phyloP scores from a whole-genome alignment of 352 stramenopile genomes.

The Globisporangium splendens region DNA sequence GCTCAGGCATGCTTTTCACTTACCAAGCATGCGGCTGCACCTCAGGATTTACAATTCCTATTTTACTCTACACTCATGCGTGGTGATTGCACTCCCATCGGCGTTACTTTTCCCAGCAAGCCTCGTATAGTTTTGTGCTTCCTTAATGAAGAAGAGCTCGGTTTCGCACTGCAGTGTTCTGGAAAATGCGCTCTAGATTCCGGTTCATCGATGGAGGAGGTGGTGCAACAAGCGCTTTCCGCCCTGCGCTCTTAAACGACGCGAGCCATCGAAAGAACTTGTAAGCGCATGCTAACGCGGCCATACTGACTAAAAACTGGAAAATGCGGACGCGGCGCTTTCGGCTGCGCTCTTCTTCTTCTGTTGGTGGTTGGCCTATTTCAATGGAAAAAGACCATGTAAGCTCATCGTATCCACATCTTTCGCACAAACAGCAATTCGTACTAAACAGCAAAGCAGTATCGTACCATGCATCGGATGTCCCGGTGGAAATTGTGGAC shows the following conservation, averaged over 20 bases:
- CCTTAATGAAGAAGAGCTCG: slow-evolving; percentile 14
- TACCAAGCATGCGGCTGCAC: not conserved
- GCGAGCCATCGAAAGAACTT: slow-evolving; percentile 57
- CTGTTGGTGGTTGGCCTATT: slow-evolving; percentile 49
- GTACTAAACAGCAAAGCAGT: not conserved
- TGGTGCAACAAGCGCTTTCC: slow-evolving; percentile 31
- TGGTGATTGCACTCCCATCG: not conserved
- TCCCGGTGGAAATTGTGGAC: slow-evolving; percentile 57
- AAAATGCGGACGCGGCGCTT: slow-evolving; percentile 71
- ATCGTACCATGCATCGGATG: slow-evolving; percentile 64
- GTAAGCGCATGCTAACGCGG: slow-evolving; percentile 45
- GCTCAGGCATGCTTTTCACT: not conserved
- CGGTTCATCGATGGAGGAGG: slow-evolving; percentile 24
- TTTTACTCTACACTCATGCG: slow-evolving; percentile 8
- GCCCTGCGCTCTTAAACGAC: slow-evolving; percentile 30
- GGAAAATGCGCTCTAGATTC: slow-evolving; percentile 70
- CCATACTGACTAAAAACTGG: slow-evolving; percentile 74
- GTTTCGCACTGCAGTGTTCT: slow-evolving; percentile 38
- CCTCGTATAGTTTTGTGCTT: not conserved
- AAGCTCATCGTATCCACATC: not conserved
- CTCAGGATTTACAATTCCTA: not conserved
- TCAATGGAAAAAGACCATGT: not conserved
- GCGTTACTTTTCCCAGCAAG: not conserved
- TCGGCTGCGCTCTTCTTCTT: slow-evolving; percentile 74
- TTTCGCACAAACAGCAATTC: not conserved